Evolutionary conservation across 1,139 yeast species (phyloP).

Genomic region (Maudiozyma humilis): DNA sequence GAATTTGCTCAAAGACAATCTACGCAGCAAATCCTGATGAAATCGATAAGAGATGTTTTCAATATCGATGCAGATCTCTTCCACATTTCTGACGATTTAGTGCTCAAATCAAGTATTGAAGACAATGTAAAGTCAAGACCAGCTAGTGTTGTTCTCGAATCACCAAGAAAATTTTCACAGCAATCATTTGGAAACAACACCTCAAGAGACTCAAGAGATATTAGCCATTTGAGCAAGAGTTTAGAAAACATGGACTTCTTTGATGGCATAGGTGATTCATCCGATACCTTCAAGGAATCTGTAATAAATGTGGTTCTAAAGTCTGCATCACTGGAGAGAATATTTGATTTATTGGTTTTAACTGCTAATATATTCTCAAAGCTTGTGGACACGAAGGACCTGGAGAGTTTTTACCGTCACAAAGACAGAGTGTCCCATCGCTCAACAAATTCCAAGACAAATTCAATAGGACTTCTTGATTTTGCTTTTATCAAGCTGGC

Average conservation of each 20-base stretch:
- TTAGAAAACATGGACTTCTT: slow-evolving; percentile 32
- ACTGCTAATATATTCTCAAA: slow-evolving; percentile 53
- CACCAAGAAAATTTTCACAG: slow-evolving; percentile 36
- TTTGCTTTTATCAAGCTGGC: slow-evolving; percentile 37
- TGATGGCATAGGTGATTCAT: slow-evolving; percentile 20
- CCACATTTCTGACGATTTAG: slow-evolving; percentile 44
- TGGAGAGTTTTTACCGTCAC: slow-evolving; percentile 31
- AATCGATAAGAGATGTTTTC: slow-evolving; percentile 50
- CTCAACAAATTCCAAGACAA: slow-evolving; percentile 7
- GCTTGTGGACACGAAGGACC: slow-evolving; percentile 37
- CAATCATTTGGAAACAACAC: slow-evolving; percentile 14
- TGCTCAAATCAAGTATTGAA: slow-evolving; percentile 44
- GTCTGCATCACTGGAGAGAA: slow-evolving; percentile 52
- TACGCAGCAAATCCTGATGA: slow-evolving; percentile 41
- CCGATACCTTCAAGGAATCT: slow-evolving; percentile 30
- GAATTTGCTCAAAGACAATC: slow-evolving; percentile 33
- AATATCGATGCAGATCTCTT: slow-evolving; percentile 49
- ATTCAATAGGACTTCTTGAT: slow-evolving; percentile 29
- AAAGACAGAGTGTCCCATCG: slow-evolving; percentile 16
- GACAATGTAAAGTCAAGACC: slow-evolving; percentile 34
- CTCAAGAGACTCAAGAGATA: slow-evolving; percentile 22
- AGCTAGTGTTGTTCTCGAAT: slow-evolving; percentile 41
- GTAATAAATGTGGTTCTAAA: slow-evolving; percentile 43
- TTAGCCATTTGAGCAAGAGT: slow-evolving; percentile 23
- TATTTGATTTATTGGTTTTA: slow-evolving; percentile 54